Evolutionary conservation across 2,329 filamentous ascomycete genomes (phyloP), one percentile per base, ranked within the genome.

Genomic region (Scortechinia acanthostroma): DNA sequence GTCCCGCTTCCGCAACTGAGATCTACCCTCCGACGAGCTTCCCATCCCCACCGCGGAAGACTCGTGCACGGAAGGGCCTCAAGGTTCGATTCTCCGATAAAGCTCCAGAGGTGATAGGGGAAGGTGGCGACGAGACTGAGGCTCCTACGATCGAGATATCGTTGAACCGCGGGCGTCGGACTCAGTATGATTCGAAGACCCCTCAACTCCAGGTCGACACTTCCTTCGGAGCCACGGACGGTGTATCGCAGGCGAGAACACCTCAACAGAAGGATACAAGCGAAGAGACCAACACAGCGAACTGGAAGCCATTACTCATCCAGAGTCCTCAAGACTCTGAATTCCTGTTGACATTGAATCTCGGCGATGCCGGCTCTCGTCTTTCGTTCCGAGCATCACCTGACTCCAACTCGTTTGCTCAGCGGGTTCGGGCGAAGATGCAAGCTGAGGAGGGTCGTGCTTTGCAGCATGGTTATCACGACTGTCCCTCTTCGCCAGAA

Each of bases 71-170:
- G 50, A 71, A 73, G 57, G 73, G 73, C 21, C 61, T 83, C 50
- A 69, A 61, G 17, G 80, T 83, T 21, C 66, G 59, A 30, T 84
- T 83, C 50, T 69, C 64, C 35, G 65, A 69, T 52, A 65, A 63
- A 6, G 58, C 61, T 42, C 77, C 79, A 3, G 70, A 74, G 33
- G 58, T 81, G 45, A 83, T 84, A 50, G 79, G 79, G 23, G 72
- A 80, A 56, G 79, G 79, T 43, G 79, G 79, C 3, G 80, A 83
- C 55, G 78, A 82, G 58, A 70, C 75, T 30, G 71, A 77, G 25
- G 63, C 67, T 44, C 77, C 78, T 2, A 68, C 74, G 2, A 65
- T 73, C 30, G 73, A 78, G 52, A 73, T 83, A 16, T 73, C 69
- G 4, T 59, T 63, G 51, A 56, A 50, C 37, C 57, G 55, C 35